phyloP scores from a whole-genome alignment of 1,284 basidiomycete genomes.

The Taiwanofungus camphoratus region DNA sequence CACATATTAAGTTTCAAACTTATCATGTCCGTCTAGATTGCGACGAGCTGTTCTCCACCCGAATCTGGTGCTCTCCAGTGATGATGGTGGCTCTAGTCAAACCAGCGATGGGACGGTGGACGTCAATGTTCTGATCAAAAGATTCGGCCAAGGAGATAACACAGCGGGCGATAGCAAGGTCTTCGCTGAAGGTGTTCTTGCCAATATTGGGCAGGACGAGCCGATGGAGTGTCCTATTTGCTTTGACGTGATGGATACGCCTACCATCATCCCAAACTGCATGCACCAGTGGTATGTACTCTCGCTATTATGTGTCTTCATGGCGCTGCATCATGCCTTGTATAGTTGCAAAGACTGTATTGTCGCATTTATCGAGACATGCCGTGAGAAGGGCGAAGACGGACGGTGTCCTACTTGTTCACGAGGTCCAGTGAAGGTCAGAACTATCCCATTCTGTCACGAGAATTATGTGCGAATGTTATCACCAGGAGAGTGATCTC shows the following conservation, averaged over 20 bases:
- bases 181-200: slow-evolving; percentile 64
- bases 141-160: slow-evolving; percentile 44
- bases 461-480: neutral
- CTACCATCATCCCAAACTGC: slow-evolving; percentile 71
- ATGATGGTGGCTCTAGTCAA: slow-evolving; percentile 8
- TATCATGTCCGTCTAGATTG: slow-evolving; percentile 40
- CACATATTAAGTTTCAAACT: neutral
- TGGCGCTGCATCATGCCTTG: neutral
- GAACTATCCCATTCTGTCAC: slow-evolving; percentile 2
- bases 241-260: slow-evolving; percentile 65
- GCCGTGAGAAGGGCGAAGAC: slow-evolving; percentile 61
- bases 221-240: slow-evolving; percentile 76
- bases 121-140: slow-evolving; percentile 58
- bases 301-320: neutral
- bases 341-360: slow-evolving; percentile 82
- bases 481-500: slow-evolving; percentile 49
- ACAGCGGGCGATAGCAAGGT: slow-evolving; percentile 31
- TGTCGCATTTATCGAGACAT: slow-evolving; percentile 57
- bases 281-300: slow-evolving; percentile 66
- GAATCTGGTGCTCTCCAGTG: slow-evolving; percentile 54
- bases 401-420: slow-evolving; percentile 71
- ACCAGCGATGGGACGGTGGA: slow-evolving; percentile 41
- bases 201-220: slow-evolving; percentile 48
- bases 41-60: slow-evolving; percentile 87
- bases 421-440: slow-evolving; percentile 57